Evolutionary conservation across 257 asterid species (phyloP), one percentile per base, ranked within the genome.

Genomic region (Primulina huaijiensis): DNA sequence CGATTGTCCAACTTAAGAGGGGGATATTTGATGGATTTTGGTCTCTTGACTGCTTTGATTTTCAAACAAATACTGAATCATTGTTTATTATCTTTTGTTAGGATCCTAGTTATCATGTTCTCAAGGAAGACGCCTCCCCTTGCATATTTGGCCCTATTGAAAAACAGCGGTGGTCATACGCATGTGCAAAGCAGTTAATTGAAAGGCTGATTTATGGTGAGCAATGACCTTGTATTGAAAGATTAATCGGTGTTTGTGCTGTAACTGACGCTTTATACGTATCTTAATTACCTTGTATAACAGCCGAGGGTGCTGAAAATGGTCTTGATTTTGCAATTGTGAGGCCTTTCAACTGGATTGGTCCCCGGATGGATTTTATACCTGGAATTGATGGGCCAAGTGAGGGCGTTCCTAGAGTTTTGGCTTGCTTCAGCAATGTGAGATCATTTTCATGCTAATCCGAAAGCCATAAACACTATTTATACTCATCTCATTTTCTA

Each of bases 251-350:
- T 72, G 63, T 46, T 67, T 65, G 65, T 50, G 65, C 60, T 65
- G 33, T 63, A 62, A 60, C 62, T 31, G 52, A 8, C 25, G 35
- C 62, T 6, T 12, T 52, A 62, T 31, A 59, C 33, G 38, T 56
- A 65, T 76, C 72, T 76, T 43, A 38, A 64, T 74, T 59, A 59
- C 23, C 60, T 71, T 72, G 61, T 73, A 57, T 64, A 75, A 77
- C 85, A 85, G 95, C 95, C 38, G 95, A 88, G 86, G 95, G 91
- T 33, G 91, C 91, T 38, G 95, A 88, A 74, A 88, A 88, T 72
- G 95, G 95, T 19, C 89, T 88, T 69, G 91, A 85, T 35, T 88
- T 88, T 73, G 75, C 91, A 40, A 88, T 88, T 72, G 95, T 88
- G 43, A 75, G 95, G 69, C 95, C 95, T 40, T 88, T 88, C 79